Base-by-base conservation (phyloP, 2,329 filamentous ascomycete species). In the Ceratocystis colombiana region DNA sequence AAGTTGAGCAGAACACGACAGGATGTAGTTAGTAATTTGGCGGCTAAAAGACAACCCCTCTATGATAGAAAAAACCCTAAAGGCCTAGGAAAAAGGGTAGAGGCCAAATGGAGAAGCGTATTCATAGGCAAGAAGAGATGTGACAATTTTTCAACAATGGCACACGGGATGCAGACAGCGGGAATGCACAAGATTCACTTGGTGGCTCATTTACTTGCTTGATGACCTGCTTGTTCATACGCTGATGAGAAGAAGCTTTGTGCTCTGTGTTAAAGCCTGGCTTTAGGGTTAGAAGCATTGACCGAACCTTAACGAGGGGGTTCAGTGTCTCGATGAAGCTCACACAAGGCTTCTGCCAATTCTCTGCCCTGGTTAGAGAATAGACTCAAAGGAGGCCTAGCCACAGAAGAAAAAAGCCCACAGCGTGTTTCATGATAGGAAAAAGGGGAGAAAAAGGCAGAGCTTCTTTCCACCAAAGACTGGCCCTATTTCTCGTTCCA, bases 41-140 rank as follows among this genome's bases (percentile, higher is more conserved):
- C n/a, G 55, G 15, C 55, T 59, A 59, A 59, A 59, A 33, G 55
- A 59, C 55, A 59, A 59, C 55, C 55, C 55, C 25, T 59, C 55
- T 37, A n/a, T 30, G 55, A 59, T 12, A 6, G 44, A 20, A 53
- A 25, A 64, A 64, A 65, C 20, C 48, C 20, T 53, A 25, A 53
- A 10, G 2, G 22, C 20, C 17, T 8, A 41, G 61, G 55, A 62
- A 62, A 17, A 50, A 63, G 45, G 20, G 17, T 25, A 25, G n/a
- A 7, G 48, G 44, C 20, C n/a, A 20, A 30, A 22, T 33, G 10
- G 20, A 12, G 20, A 53, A 53, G 20, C 28, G 8, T 22, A n/a
- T n/a, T 46, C 37, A 1, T 30, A 20, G 17, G n/a, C 25, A 53
- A 53, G 12, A 37, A 37, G 12, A 50, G 25, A 25, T 20, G 22